These are phyloP conservation scores for Jaltomata sinuosa DNA, from an alignment of 257 asterid genomes.

Conservation along the genomic window DNA sequence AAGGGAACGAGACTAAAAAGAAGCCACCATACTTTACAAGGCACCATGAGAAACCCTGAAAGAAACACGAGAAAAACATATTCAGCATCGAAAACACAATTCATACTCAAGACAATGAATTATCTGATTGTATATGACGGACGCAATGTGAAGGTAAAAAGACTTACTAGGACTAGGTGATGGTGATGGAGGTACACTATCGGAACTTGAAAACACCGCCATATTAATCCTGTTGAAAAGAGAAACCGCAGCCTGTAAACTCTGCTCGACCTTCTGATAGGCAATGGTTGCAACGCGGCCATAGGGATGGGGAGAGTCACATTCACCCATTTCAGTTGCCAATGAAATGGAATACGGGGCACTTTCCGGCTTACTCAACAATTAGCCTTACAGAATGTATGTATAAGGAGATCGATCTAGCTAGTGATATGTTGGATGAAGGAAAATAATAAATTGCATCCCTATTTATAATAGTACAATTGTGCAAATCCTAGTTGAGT, in stretches of 20 bases:
- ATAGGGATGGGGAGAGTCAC: background rate
- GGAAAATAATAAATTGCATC: background rate
- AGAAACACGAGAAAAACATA: background rate
- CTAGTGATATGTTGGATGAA: background rate
- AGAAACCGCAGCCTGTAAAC: background rate
- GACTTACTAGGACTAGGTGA: background rate
- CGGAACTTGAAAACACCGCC: background rate
- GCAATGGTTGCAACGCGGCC: background rate
- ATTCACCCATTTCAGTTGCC: background rate
- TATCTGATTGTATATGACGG: background rate
- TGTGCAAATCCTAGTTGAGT: too few relatives aligned
- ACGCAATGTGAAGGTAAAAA: background rate
- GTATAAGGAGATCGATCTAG: too few relatives aligned
- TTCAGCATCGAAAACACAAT: background rate
- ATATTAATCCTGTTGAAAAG: background rate
- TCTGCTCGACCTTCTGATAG: background rate
- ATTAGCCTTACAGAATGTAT: too few relatives aligned
- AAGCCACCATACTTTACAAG: background rate
- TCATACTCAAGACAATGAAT: background rate
- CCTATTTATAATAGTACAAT: too few relatives aligned
- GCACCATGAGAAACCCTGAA: background rate
- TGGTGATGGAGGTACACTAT: background rate
- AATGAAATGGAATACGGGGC: too few relatives aligned
- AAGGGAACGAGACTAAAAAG: background rate
- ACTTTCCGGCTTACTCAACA: too few relatives aligned